Base-by-base conservation (phyloP, 352 stramenopile species). In the Phytopythium delawarense region DNA sequence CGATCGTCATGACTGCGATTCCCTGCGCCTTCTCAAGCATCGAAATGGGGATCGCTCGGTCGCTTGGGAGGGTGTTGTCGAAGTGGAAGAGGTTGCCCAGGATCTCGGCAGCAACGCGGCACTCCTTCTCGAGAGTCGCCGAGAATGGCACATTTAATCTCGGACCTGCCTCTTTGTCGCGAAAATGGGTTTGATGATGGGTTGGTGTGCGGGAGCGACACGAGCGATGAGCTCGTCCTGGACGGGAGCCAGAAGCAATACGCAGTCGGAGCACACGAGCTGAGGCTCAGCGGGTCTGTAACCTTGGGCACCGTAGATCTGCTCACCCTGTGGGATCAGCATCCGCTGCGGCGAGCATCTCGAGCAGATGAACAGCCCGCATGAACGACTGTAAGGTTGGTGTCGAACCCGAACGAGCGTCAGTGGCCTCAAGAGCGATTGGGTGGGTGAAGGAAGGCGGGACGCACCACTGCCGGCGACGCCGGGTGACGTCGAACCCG, bases 401-500 rank as follows among this genome's bases (percentile, higher is more conserved):
- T 18, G 64, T 52, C 35, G 52, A 65, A 20, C 39, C 25, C 5
- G 34, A 40, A 12, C 50, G 23, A 37, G 21, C 28, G 16, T 25
- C 21, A 55, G 25, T 20, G 11, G 7, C 16, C 1, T 2, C 48
- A 56, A 25, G 9, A 42, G 37, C 11, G 11, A 42, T 18, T 42
- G 37, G 0, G 11, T 2, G 8, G 37, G 1, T 18, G 0, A n/a
- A 42, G n/a, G 1, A n/a, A 28, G 18, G 20, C 12, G 21, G 1
- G 34, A 63, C 65, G 39, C 40, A 87, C 77, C 79, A 91, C 55
- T 89, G 81, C 37, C 89, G 81, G 16, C 81, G 76, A 18, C 75
- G 75, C 50, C 81, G 85, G 28, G 75, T 83, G 53, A 89, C 65
- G 42, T 91, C 81, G 45, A 91, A 91, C 20, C 32, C 34, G n/a